Evolutionary conservation across 148 eudicot genomes (phyloP).

Genomic region (Cornus florida): DNA sequence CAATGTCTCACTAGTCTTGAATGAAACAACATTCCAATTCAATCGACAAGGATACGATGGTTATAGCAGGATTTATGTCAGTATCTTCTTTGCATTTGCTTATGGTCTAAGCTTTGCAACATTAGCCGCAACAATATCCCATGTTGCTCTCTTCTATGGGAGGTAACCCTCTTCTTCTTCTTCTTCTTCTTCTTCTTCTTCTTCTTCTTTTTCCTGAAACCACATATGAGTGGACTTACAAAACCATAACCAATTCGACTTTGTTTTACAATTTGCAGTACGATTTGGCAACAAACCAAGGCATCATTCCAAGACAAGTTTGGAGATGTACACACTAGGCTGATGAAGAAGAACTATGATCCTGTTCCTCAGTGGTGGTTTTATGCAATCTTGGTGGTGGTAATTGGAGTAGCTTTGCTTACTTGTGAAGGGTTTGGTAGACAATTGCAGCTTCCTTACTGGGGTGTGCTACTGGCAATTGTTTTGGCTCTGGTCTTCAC

Average conservation of each 20-base stretch:
- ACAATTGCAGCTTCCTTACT: slow-evolving; percentile 43
- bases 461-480: slow-evolving; percentile 43
- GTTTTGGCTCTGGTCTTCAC: slow-evolving; percentile 40
- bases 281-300: slow-evolving; percentile 41
- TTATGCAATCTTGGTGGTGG: slow-evolving; percentile 25
- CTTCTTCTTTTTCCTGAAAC: neutral
- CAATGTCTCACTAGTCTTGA: slow-evolving; percentile 29
- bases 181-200: neutral
- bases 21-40: slow-evolving; percentile 32
- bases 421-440: slow-evolving; percentile 42
- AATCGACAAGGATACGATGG: slow-evolving; percentile 28
- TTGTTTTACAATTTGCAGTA: slow-evolving; percentile 13
- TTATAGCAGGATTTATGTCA: slow-evolving; percentile 40
- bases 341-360: slow-evolving; percentile 51
- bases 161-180: slow-evolving; percentile 24
- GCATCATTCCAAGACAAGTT: slow-evolving; percentile 33
- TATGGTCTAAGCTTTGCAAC: slow-evolving; percentile 48
- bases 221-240: neutral
- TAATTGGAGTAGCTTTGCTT: slow-evolving; percentile 26
- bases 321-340: slow-evolving; percentile 46
- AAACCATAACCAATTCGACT: neutral
- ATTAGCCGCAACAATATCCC: slow-evolving; percentile 46
- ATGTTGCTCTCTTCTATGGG: slow-evolving; percentile 52
- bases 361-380: slow-evolving; percentile 57
- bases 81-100: slow-evolving; percentile 32